Base-by-base conservation (phyloP, 1,284 basidiomycete species). In the Waitea zeae region DNA sequence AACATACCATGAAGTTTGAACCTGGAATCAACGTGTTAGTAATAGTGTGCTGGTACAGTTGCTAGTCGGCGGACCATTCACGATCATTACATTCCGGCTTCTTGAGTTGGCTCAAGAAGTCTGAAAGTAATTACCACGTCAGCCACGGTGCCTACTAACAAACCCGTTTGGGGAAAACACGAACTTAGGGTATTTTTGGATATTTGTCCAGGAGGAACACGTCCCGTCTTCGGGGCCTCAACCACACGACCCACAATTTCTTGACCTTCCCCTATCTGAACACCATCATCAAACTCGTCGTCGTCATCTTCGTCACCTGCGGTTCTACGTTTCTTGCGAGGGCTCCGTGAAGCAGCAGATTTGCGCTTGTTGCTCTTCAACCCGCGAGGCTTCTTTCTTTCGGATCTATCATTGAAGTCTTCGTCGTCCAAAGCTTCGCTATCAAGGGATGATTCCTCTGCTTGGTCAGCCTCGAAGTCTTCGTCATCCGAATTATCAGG, bases 61-160 rank as follows among this genome's bases (percentile, higher is more conserved):
- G n/a, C n/a, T n/a, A n/a, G n/a, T n/a, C n/a, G 4, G 49, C 66
- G 29, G 40, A 82, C 88, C 89, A 95, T 49, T 86, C 72, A 12
- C 89, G 67, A 47, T 93, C 84, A 41, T 95, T 95, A 44, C 70
- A 76, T 33, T 69, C 63, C 1, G 83, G 82, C 42, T 84, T 70
- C 46, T 66, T 63, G 31, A 95, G 57, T 31, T 78, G 62, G 4
- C 48, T 53, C 39, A 93, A 54, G 49, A 93, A 93, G 46, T 81
- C 57, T n/a, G n/a, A n/a, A n/a, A n/a, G n/a, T n/a, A n/a, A n/a
- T n/a, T n/a, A n/a, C n/a, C n/a, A n/a, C n/a, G n/a, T n/a, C n/a
- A n/a, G n/a, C n/a, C n/a, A n/a, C n/a, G n/a, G n/a, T n/a, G n/a
- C n/a, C n/a, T n/a, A n/a, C n/a, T n/a, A n/a, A n/a, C n/a, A n/a